Percentiles rank a stretch among this genome's conserved stretches.
phyloP scores from a whole-genome alignment of 495 filamentous ascomycete species.

The Hypoxylon fragiforme region DNA sequence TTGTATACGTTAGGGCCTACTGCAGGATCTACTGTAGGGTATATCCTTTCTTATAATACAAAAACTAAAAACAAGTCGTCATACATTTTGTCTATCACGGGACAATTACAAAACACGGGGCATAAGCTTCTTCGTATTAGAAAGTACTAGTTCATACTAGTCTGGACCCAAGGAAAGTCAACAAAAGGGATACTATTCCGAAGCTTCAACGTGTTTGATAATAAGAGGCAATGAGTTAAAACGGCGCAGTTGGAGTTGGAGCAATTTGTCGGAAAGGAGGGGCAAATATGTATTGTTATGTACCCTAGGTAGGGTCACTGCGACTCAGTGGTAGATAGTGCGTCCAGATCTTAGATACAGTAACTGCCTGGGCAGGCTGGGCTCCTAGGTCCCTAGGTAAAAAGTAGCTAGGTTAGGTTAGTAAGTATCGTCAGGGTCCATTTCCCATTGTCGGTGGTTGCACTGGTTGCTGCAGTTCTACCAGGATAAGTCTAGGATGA shows the following conservation, averaged over 20 bases:
- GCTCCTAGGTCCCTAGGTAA: no score
- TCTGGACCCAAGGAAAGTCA: background rate
- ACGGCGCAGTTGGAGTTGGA: background rate
- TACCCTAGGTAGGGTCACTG: no score
- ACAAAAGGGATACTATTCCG: conserved; percentile 1
- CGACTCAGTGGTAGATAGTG: no score
- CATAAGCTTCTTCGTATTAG: conserved; percentile 23
- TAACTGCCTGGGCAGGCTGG: no score
- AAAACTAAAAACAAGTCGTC: no score
- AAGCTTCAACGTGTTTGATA: conserved; percentile 22
- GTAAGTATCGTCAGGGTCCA: conserved; percentile 33
- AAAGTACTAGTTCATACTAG: no score
- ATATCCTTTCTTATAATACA: no score
- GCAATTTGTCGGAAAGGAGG: conserved; percentile 4
- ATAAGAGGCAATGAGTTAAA: conserved; percentile 21
- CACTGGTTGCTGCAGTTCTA: background rate
- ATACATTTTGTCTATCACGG: no score
- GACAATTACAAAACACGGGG: conserved; percentile 11
- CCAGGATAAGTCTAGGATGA: no score
- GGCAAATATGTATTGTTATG: background rate
- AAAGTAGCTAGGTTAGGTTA: no score
- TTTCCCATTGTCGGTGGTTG: conserved; percentile 10
- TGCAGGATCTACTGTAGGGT: no score
- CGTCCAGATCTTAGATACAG: background rate
- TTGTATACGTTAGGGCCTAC: no score